Evolutionary conservation across 805 yeast species (phyloP).

Genomic region (Yamadazyma nakazawae): DNA sequence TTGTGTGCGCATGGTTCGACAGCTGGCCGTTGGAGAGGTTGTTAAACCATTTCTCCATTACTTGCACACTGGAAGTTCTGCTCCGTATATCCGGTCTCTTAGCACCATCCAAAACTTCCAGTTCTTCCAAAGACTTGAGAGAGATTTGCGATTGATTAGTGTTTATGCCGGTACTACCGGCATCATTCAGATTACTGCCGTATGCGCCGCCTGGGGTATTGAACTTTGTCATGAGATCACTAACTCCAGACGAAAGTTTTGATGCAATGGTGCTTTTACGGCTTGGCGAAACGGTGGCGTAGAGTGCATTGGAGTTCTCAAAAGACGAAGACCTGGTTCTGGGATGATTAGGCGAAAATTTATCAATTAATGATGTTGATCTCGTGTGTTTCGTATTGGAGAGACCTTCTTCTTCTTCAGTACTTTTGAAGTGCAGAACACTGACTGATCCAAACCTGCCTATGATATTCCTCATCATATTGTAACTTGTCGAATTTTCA

Average conservation of each 20-base stretch:
- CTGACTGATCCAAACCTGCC: constrained; percentile 33
- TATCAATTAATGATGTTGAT: constrained; percentile 26
- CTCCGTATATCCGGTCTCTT: constrained; percentile 27
- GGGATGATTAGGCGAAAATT: constrained; percentile 33
- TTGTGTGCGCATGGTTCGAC: neutral
- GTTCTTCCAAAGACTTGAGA: constrained; percentile 30
- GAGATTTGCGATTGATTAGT: constrained; percentile 27
- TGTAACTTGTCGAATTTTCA: constrained; percentile 22
- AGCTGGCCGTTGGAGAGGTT: constrained; percentile 20
- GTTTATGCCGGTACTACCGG: neutral
- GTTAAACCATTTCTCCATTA: constrained; percentile 44
- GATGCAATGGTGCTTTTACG: constrained; percentile 34
- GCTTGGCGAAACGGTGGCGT: constrained; percentile 14
- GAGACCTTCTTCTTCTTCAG: constrained; percentile 13
- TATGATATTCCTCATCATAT: constrained; percentile 34
- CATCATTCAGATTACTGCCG: neutral
- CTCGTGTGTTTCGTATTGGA: constrained; percentile 12
- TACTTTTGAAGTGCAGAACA: constrained; percentile 21
- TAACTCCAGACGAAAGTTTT: constrained; percentile 38
- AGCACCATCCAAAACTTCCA: constrained; percentile 4
- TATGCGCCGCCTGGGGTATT: constrained; percentile 14
- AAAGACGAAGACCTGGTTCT: constrained; percentile 38
- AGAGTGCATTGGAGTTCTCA: constrained; percentile 2
- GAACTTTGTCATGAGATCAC: constrained; percentile 41
- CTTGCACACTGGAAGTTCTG: constrained; percentile 38